Evolutionary conservation across 495 filamentous ascomycete genomes (phyloP), one percentile per base, ranked within the genome.

Genomic region (Symbiotaphrina buchneri): DNA sequence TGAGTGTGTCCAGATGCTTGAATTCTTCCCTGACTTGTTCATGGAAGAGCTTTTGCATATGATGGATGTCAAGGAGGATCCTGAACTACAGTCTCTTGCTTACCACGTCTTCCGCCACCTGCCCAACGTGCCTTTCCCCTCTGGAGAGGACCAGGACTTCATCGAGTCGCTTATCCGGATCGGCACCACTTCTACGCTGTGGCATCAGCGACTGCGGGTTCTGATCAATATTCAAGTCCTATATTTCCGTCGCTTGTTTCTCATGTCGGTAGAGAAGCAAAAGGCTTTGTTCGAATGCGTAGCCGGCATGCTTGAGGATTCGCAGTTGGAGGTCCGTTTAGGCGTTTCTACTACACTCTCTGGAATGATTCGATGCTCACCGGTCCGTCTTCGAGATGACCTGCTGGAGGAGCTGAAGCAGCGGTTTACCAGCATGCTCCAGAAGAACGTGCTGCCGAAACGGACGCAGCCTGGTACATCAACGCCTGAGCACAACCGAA

Each of bases 41-140:
- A 82, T 90, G 38, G 78, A 80, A 24, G 73, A 92, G 48, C 66
- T 95, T 28, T 55, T 99, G 27, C 83, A 95, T 54, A 99, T 99
- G 87, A 99, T 99, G 87, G 87, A 99, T 47, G 78, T 99, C 39
- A 94, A 93, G 49, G 87, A 99, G 52, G 87, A 99, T 44, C 83
- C 79, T 3, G 87, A 99, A 48, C 66, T 99, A 6, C 85, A 92
- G 59, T 74, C 74, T 6, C 63, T 94, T 15, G 84, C 87, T 8
- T 99, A 99, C 45, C 83, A 92, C 45, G 87, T 99, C 18, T 99
- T 93, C 57, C 73, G 87, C 17, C 85, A 99, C 46, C 58, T 99
- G 3, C 81, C 90, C 11, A 99, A 95, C 53, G 81, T 99, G 35
- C 90, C 87, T 1, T 83, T 90, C 51, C 76, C 78, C 2, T 63